Percentiles rank a stretch among this genome's conserved stretches.
Evolutionary conservation across 805 yeast genomes (phyloP).

Genomic region (Komagataella phaffii): DNA sequence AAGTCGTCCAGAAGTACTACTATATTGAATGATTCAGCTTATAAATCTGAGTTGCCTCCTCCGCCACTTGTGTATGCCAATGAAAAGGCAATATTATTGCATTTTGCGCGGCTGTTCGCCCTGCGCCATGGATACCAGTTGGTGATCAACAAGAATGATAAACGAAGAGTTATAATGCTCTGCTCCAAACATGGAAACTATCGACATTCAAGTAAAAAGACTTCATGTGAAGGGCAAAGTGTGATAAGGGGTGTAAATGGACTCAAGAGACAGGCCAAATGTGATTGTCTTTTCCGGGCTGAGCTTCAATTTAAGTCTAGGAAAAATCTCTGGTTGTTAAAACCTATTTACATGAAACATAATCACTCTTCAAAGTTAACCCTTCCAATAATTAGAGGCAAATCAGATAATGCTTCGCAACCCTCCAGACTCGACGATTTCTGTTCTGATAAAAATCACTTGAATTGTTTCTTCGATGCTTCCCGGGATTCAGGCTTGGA

Average conservation of each 20-base stretch:
- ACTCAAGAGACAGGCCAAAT: slow-evolving; percentile 2
- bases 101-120: slow-evolving; percentile 11
- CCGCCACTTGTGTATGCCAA: slow-evolving; percentile 10
- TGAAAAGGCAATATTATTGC: slow-evolving; percentile 10
- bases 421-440: not conserved
- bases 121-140: slow-evolving; percentile 12
- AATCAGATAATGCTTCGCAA: too few species aligned
- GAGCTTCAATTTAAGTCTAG: slow-evolving; percentile 13
- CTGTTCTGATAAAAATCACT: not conserved
- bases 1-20: not conserved
- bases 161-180: slow-evolving; percentile 10
- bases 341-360: slow-evolving; percentile 9
- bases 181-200: slow-evolving; percentile 9
- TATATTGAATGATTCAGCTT: not conserved
- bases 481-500: not conserved
- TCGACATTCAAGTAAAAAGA: not conserved
- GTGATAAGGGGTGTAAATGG: not conserved
- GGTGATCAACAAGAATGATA: slow-evolving; percentile 13
- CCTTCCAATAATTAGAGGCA: not conserved
- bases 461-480: not conserved
- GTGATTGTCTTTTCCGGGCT: slow-evolving; percentile 11
- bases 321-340: slow-evolving; percentile 12
- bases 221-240: slow-evolving; percentile 2
- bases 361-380: slow-evolving; percentile 6
- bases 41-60: slow-evolving; percentile 4